Conservation (phyloP, 805 yeast species). For the Candida vaughaniae region DNA sequence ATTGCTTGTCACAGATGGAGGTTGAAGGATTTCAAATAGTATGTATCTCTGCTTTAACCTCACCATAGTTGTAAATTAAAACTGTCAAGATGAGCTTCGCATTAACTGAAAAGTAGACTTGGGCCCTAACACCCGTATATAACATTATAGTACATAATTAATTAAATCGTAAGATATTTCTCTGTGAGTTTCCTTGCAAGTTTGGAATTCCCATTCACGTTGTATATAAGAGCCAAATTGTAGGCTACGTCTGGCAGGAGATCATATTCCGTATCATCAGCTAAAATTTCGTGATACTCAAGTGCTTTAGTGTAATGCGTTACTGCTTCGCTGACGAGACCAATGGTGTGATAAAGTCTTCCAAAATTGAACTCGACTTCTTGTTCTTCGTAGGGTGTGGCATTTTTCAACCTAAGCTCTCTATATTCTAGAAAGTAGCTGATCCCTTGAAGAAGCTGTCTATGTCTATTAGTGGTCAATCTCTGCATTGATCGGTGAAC, state of each 20-base stretch:
- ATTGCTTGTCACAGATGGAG: conserved; percentile 29
- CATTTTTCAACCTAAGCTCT: conserved; percentile 43
- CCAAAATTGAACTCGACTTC: conserved; percentile 86
- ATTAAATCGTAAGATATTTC: conserved; percentile 53
- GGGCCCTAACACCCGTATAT: too few species aligned
- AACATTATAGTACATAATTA: conserved; percentile 1
- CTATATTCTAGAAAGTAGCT: conserved; percentile 74
- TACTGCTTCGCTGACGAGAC: conserved; percentile 71
- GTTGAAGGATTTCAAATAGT: conserved; percentile 74
- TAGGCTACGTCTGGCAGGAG: conserved; percentile 81
- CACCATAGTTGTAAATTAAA: conserved; percentile 55
- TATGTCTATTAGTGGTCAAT: conserved; percentile 78
- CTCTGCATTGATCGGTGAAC: conserved; percentile 91
- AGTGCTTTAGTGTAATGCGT: conserved; percentile 72
- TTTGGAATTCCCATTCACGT: conserved; percentile 66
- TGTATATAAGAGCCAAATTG: conserved; percentile 74
- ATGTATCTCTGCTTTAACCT: conserved; percentile 83
- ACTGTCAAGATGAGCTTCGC: neutral
- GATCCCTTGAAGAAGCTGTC: conserved; percentile 84
- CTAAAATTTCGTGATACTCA: conserved; percentile 29
- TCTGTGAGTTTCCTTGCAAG: conserved; percentile 67
- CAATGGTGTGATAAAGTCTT: conserved; percentile 79
- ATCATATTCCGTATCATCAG: conserved; percentile 51
- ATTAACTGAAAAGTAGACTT: too few species aligned
- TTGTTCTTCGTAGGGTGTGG: conserved; percentile 53